Conservation (phyloP, 305 asterid genomes). For the Solanum hybrid region DNA sequence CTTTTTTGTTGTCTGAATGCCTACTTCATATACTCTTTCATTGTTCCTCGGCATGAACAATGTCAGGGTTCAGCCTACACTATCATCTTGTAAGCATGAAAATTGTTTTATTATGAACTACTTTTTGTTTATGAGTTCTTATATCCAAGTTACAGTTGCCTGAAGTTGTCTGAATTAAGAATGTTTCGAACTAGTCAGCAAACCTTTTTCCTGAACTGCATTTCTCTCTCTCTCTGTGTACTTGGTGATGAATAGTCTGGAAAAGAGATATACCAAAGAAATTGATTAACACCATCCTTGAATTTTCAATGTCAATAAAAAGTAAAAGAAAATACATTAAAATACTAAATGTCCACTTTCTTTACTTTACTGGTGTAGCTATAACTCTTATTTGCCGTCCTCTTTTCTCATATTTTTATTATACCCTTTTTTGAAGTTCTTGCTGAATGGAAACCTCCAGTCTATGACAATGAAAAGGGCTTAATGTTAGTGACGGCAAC, state of each 20-base stretch:
- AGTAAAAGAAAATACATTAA: neutral
- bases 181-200: neutral
- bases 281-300: neutral
- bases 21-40: neutral
- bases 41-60: neutral
- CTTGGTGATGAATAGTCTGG: neutral
- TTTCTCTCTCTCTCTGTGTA: neutral
- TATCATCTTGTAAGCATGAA: neutral
- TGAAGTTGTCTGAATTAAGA: neutral
- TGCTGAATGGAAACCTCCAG: conserved; percentile 95
- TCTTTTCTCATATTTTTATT: conserved; percentile 5
- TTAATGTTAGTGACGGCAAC: conserved; percentile 71
- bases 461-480: conserved; percentile 63
- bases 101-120: neutral
- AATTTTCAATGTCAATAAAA: neutral
- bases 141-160: neutral
- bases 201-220: neutral
- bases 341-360: neutral
- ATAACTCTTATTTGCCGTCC: neutral
- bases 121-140: neutral
- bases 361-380: neutral
- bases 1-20: neutral
- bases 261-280: neutral
- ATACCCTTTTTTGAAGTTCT: conserved; percentile 41
- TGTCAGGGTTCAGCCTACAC: neutral